Base-by-base conservation (phyloP, 2,329 filamentous ascomycete species). In the Aspergillus fischeri region DNA sequence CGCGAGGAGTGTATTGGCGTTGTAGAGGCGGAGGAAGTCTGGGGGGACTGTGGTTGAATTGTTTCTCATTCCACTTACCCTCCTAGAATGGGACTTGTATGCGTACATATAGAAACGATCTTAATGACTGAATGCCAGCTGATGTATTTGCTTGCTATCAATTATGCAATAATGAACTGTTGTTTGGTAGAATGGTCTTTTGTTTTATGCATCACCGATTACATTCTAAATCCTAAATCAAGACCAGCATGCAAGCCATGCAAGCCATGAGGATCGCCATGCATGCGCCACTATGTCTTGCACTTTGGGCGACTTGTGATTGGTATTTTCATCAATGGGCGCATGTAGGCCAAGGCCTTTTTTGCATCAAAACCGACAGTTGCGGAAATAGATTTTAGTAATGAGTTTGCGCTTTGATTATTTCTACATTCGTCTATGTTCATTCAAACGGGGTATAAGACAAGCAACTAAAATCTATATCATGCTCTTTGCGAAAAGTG, bases 11-110 rank as follows among this genome's bases (percentile, higher is more conserved):
- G 66, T 54, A 42, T 74, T 35, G 73, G 72, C 1, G 63, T 75
- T 8, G 54, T 72, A 6, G 70, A 73, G 47, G 66, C 57, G 5
- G 70, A 70, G 28, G 71, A 74, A 52, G 29, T 75, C 3, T 67
- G 63, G 63, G 60, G 57, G 57, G 61, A 57, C 5, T 57, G 53
- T 49, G 41, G 24, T 28, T 25, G n/a, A 52, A 10, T 25, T 17
- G 21, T 9, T 28, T 25, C 21, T 42, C 25, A 50, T 10, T 11
- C 1, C 17, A 44, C 8, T 10, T 44, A 44, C 41, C 32, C 11
- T 7, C 14, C 1, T 6, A 38, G 14, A 17, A 17, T 14, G 32
- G 14, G 4, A 38, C 14, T 35, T 17, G 32, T 38, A 38, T 38
- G 17, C 6, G 14, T 38, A 7, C 32, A 17, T 38, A 38, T 38